Base-by-base conservation (phyloP, 2,329 filamentous ascomycete species). In the Exophiala lecanii-corni region DNA sequence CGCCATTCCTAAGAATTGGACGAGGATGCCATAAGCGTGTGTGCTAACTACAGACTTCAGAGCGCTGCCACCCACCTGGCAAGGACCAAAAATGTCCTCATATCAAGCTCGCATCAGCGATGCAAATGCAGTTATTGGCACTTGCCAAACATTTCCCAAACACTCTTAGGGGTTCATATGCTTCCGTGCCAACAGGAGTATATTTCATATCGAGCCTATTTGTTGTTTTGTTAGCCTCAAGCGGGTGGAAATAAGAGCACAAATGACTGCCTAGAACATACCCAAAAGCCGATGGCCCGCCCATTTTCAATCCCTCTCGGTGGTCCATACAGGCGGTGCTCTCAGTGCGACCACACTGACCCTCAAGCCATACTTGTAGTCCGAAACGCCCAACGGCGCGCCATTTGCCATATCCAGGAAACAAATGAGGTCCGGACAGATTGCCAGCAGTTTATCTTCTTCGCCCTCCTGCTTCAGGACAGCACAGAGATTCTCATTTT, bases 361-460 rank as follows among this genome's bases (percentile, higher is more conserved):
- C 33, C 33, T 36, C 33, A 36, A 36, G 33, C 33, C 33, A 36
- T 36, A 36, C 33, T 36, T 36, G 17, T 36, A 36, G 17, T 36
- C 33, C n/a, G 33, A 36, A 17, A 36, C 19, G 17, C 33, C 33
- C 33, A 36, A 36, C 18, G 33, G 33, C 33, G 33, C 33, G 13
- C 33, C 33, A 36, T 36, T 36, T 15, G 33, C 33, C 33, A 36
- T 15, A 12, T 36, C 33, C 33, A 36, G 33, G 33, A 36, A 36
- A 36, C 33, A 36, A 36, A 36, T 36, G 33, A 36, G 33, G 33
- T 36, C 33, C 5, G 33, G 33, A 36, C 33, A 36, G 33, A 36
- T 15, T 36, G 33, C 33, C 6, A 36, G 33, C 13, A 36, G 4
- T 17, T 36, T 36, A 17, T 36, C 33, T 18, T 36, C 33, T 36